Evolutionary conservation across 192 early-diverging fungal species (phyloP).

Genomic region (Backusella tarrabulga): DNA sequence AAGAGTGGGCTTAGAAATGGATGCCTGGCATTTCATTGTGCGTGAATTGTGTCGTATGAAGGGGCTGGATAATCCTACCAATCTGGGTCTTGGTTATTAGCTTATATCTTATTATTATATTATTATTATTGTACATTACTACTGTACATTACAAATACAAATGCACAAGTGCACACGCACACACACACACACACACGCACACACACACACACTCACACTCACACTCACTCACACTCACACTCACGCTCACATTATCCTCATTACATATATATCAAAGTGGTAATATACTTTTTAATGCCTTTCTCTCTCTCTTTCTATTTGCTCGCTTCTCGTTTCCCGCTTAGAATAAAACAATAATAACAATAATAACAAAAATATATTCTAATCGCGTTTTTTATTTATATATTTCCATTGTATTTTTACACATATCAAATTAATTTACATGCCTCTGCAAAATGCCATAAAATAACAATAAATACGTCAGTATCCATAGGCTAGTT

Average conservation of each 20-base stretch:
- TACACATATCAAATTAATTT: conserved; percentile 1
- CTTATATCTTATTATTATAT: not conserved
- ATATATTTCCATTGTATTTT: conserved; percentile 1
- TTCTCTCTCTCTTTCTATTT: not conserved
- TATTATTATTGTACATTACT: not conserved
- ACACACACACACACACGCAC: not conserved
- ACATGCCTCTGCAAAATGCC: conserved; percentile 21
- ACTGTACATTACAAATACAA: too few relatives aligned
- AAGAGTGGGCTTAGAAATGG: conserved; percentile 32
- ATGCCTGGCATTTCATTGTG: conserved; percentile 49
- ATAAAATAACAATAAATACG: not conserved
- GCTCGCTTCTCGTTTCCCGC: not conserved
- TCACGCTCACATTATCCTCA: not conserved
- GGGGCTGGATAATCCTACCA: conserved; percentile 19
- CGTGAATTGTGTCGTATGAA: conserved; percentile 41
- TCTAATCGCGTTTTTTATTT: not conserved
- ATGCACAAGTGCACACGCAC: not conserved
- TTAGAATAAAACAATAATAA: not conserved
- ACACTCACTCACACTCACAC: not conserved
- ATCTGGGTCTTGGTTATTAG: conserved; percentile 31
- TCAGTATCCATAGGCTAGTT: not conserved
- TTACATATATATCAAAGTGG: not conserved
- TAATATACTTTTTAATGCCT: not conserved
- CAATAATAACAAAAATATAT: not conserved
- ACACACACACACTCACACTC: too few relatives aligned